These are phyloP conservation scores for Gremmenia infestans DNA, from an alignment of 2,329 filamentous ascomycete species.

Conservation along the genomic window DNA sequence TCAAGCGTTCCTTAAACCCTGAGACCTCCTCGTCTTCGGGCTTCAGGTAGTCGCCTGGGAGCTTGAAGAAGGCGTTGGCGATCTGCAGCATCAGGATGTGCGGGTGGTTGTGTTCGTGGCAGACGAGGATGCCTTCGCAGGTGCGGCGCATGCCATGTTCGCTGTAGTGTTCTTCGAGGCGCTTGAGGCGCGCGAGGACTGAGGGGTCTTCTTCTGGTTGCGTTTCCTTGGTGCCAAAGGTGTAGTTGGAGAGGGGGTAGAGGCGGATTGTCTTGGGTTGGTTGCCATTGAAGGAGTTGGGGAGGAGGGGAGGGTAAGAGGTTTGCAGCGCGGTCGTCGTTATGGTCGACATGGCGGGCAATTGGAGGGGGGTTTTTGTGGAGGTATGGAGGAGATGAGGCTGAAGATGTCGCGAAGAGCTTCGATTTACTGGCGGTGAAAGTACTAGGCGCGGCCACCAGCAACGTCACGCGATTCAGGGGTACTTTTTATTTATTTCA, in stretches of 20 bases:
- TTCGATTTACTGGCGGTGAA: neutral
- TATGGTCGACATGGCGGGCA: conserved; percentile 69
- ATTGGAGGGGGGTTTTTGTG: conserved; percentile 2
- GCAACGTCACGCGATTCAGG: too few relatives aligned
- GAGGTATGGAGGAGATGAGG: conserved; percentile 2
- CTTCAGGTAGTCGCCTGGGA: conserved; percentile 91
- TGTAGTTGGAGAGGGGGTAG: conserved; percentile 96
- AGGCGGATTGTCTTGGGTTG: conserved; percentile 87
- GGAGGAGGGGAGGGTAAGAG: conserved; percentile 71
- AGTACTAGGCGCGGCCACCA: too few relatives aligned
- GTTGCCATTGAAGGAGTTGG: conserved; percentile 79
- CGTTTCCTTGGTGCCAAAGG: conserved; percentile 96
- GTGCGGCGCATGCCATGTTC: conserved; percentile 94
- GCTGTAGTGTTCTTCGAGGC: conserved; percentile 91
- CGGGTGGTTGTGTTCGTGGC: conserved; percentile 98
- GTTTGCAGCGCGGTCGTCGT: conserved; percentile 72
- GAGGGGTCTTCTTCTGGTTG: conserved; percentile 97
- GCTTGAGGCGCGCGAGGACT: conserved; percentile 84
- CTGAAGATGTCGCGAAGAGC: conserved; percentile 1
- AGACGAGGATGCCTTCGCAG: conserved; percentile 94
- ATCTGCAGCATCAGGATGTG: conserved; percentile 99
- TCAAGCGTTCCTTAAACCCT: conserved; percentile 90
- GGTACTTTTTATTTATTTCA: too few relatives aligned
- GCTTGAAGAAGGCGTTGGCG: conserved; percentile 98
- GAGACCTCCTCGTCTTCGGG: conserved; percentile 86